These are phyloP conservation scores for Phytophthora cactorum DNA, from an alignment of 352 stramenopile genomes.

Conservation along the genomic window DNA sequence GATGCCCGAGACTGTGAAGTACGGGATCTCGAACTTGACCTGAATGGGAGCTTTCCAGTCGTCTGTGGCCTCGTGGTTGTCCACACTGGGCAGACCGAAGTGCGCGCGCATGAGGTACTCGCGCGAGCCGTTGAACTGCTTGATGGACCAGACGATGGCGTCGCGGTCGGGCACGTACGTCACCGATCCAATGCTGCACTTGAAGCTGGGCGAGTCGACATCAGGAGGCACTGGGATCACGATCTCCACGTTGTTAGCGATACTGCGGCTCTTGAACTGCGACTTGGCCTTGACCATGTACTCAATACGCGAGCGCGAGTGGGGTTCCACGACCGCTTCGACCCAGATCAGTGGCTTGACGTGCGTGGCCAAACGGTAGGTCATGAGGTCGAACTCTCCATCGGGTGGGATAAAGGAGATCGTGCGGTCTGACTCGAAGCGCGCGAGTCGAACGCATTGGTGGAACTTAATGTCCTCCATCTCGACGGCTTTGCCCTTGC, in stretches of 20 bases:
- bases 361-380: conserved; percentile 97
- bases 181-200: conserved; percentile 97
- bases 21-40: conserved; percentile 98
- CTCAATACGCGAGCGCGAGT: conserved; percentile 97
- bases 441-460: conserved; percentile 98
- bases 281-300: conserved; percentile 99
- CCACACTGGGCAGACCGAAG: conserved; percentile 98
- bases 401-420: conserved; percentile 99
- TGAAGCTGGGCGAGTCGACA: conserved; percentile 99
- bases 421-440: conserved; percentile 99
- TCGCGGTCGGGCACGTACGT: conserved; percentile 99
- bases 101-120: conserved; percentile 99
- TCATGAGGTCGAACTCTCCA: conserved; percentile 99
- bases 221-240: conserved; percentile 99
- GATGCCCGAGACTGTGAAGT: conserved; percentile 97
- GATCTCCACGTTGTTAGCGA: conserved; percentile 99
- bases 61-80: conserved; percentile 83
- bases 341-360: conserved; percentile 99
- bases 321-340: conserved; percentile 98
- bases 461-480: conserved; percentile 99
- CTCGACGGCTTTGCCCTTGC: conserved; percentile 97
- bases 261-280: conserved; percentile 98
- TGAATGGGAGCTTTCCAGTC: conserved; percentile 93
- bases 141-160: conserved; percentile 99
- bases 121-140: conserved; percentile 98